Evolutionary conservation across 345 rosid species (phyloP).

Genomic region (Turnera subulata): DNA sequence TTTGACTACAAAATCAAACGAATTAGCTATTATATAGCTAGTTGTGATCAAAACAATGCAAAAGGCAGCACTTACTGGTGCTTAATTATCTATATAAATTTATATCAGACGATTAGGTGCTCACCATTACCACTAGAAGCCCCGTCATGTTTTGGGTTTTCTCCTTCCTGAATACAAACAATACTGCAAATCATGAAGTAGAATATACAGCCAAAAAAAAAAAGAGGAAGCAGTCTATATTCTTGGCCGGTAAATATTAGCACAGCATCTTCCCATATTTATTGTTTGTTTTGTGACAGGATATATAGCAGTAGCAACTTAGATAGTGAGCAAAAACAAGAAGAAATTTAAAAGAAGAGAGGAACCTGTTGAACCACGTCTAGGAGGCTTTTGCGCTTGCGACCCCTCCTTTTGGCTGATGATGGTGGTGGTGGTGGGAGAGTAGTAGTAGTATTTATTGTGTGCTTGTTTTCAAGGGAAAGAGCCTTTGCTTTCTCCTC

Average conservation of each 20-base stretch:
- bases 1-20: neutral
- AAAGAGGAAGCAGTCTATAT: neutral
- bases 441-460: neutral
- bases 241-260: too few relatives aligned
- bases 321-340: neutral
- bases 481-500: slow-evolving; percentile 9
- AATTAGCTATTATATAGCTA: slow-evolving; percentile 7
- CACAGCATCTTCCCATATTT: too few relatives aligned
- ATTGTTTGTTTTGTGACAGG: too few relatives aligned
- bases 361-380: neutral
- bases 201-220: neutral
- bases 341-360: neutral
- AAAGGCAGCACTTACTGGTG: too few relatives aligned
- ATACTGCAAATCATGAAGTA: too few relatives aligned
- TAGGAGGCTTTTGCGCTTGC: slow-evolving; percentile 16
- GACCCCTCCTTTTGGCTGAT: slow-evolving; percentile 1
- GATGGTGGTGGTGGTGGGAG: neutral
- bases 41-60: too few relatives aligned
- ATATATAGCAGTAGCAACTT: neutral
- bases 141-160: neutral
- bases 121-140: neutral
- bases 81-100: too few relatives aligned
- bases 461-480: neutral
- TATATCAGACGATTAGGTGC: neutral
- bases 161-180: slow-evolving; percentile 16